Conservation (phyloP, 2,329 filamentous ascomycete species). For the Talaromyces sp. region DNA sequence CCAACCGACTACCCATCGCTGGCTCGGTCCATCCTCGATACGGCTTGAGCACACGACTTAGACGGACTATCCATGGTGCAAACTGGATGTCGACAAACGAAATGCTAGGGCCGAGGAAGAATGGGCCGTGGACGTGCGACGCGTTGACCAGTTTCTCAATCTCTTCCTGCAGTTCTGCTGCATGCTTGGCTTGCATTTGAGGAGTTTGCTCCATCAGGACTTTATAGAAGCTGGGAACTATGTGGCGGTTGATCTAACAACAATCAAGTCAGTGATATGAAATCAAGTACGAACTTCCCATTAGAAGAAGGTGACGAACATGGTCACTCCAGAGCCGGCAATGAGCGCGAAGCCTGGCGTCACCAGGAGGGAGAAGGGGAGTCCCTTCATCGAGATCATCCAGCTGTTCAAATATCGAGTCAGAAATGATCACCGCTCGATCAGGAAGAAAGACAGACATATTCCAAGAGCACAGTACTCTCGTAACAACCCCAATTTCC, state of each 20-base stretch:
- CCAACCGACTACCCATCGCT: conserved; percentile 63
- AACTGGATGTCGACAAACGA: conserved; percentile 71
- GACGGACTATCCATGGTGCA: conserved; percentile 69
- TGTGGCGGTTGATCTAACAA: conserved; percentile 65
- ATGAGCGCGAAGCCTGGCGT: conserved; percentile 66
- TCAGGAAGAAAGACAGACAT: conserved; percentile 51
- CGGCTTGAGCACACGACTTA: conserved; percentile 63
- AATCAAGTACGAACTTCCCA: not conserved
- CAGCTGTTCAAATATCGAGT: conserved; percentile 48
- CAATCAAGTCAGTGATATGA: not conserved
- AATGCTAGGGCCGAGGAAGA: conserved; percentile 60
- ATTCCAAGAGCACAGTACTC: conserved; percentile 80
- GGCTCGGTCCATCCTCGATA: conserved; percentile 66
- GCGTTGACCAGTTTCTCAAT: conserved; percentile 61
- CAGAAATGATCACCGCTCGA: not conserved
- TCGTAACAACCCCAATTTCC: conserved; percentile 81
- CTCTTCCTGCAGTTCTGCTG: conserved; percentile 61
- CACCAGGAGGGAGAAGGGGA: conserved; percentile 61
- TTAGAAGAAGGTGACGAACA: conserved; percentile 2
- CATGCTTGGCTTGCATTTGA: conserved; percentile 57
- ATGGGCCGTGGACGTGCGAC: conserved; percentile 61
- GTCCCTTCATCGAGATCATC: conserved; percentile 66
- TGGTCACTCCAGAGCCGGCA: conserved; percentile 72
- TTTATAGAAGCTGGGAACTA: conserved; percentile 73
- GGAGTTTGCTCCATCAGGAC: conserved; percentile 65